Evolutionary conservation across 192 early-diverging fungal species (phyloP), one percentile per base, ranked within the genome.

Genomic region (Gryganskiella cystojenkinii): DNA sequence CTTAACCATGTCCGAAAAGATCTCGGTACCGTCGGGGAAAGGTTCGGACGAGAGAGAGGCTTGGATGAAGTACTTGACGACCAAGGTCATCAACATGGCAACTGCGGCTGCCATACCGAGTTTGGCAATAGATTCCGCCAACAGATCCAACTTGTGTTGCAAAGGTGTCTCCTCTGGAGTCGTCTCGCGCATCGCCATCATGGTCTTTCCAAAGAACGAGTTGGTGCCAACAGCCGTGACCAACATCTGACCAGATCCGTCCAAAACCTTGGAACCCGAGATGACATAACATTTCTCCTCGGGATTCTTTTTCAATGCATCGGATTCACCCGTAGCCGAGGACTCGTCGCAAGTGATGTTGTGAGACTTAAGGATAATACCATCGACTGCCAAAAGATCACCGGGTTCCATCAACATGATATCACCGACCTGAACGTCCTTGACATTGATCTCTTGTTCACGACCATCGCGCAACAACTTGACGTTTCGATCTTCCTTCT

Each of bases 51-150:
- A 80, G 8, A 90, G 46, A 3, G 88, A 79, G 46, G 75, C 79
- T 45, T 78, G 71, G 52, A 90, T 74, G 46, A 90, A 82, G 70
- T 87, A 89, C 72, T 90, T 90, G 63, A 88, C 65, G 1, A 84
- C 70, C 58, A 91, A 80, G 3, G 84, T 87, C 35, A 96, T 66
- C 45, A 99, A 82, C 88, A 99, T 93, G 40, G 91, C 56, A 17
- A 92, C 56, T 15, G 96, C 92, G 49, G 89, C 90, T 57, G 85
- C 87, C 71, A 93, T 86, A 40, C 95, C 97, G 75, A 95, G 90
- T 79, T 95, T 96, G 55, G 95, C 96, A 71, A 99, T 99, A 66
- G 91, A 82, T 72, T 99, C 94, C 13, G 96, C 95, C 20, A 99
- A 83, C 33, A 82, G 70, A 42, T 92, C 92, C n/a, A 99, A 88